A percentile compares a stretch with the other conserved stretches of the same genome.
These are phyloP conservation scores for Apophysomyces trapeziformis DNA, from an alignment of 371 early-diverging fungal species.

Conservation along the genomic window DNA sequence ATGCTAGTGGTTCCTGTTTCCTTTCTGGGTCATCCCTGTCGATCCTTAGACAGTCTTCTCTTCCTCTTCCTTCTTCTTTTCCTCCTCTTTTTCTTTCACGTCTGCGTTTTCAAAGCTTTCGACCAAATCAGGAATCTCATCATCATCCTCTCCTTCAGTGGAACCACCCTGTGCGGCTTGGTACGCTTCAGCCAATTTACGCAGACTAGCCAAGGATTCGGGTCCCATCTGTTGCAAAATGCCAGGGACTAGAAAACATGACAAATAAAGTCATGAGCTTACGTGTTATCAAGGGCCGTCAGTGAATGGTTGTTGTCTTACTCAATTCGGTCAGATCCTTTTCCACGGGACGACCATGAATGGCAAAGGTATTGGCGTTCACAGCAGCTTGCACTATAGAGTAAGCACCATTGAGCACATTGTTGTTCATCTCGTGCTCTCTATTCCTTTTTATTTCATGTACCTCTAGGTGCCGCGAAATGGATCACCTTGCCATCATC, in stretches of 20 bases:
- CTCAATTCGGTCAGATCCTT: conserved; percentile 86
- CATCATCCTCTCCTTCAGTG: conserved; percentile 40
- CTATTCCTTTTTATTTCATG: conserved; percentile 10
- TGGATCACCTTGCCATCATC: conserved; percentile 90
- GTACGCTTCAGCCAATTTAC: conserved; percentile 75
- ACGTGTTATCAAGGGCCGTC: too few relatives aligned
- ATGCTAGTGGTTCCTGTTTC: too few relatives aligned
- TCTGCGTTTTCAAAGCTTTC: conserved; percentile 30
- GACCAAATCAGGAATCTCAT: conserved; percentile 68
- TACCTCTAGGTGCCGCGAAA: conserved; percentile 88
- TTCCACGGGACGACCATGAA: conserved; percentile 81
- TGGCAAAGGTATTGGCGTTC: conserved; percentile 86
- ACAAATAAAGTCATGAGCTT: not conserved
- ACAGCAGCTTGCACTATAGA: conserved; percentile 76
- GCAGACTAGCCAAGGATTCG: conserved; percentile 77
- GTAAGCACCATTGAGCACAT: not conserved
- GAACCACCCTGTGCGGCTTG: conserved; percentile 50
- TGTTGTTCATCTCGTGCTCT: not conserved
- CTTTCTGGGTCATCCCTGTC: too few relatives aligned
- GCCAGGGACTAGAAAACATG: conserved; percentile 61
- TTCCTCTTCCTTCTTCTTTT: conserved; percentile 33
- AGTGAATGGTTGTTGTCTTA: conserved; percentile 4
- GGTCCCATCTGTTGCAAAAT: conserved; percentile 90
- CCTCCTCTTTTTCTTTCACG: conserved; percentile 29
- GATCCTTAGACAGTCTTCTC: not conserved